A percentile compares a stretch with the other conserved stretches of the same genome.
phyloP scores from a whole-genome alignment of 345 rosid species.

The Lumnitzera racemosa region DNA sequence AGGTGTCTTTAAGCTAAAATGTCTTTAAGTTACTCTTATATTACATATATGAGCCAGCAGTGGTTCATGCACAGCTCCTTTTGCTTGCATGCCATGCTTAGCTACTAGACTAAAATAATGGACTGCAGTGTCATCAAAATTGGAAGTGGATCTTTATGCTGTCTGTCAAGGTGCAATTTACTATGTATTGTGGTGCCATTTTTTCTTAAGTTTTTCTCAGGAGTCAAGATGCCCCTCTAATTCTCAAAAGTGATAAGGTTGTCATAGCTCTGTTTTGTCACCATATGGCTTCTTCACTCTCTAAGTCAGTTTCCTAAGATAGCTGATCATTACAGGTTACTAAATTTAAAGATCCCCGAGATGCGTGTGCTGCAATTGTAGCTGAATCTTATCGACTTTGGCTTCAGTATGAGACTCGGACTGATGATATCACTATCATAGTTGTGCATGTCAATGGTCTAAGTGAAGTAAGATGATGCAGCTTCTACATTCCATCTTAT shows the following conservation, averaged over 20 bases:
- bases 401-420: constrained; percentile 98
- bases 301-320: not conserved
- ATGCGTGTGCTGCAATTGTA: constrained; percentile 99
- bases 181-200: too few species aligned
- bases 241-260: not conserved
- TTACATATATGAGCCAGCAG: not conserved
- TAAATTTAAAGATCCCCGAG: constrained; percentile 91
- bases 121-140: too few species aligned
- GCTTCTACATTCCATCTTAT: constrained; percentile 8
- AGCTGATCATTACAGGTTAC: constrained; percentile 56
- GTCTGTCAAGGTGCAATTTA: too few species aligned
- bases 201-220: too few species aligned
- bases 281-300: not conserved
- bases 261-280: not conserved
- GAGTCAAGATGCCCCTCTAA: too few species aligned
- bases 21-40: too few species aligned
- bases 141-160: too few species aligned
- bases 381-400: constrained; percentile 98
- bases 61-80: not conserved
- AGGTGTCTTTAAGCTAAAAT: too few species aligned
- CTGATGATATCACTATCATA: constrained; percentile 97
- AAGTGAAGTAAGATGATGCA: constrained; percentile 40
- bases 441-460: constrained; percentile 86
- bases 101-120: not conserved
- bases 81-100: not conserved